Evolutionary conservation across 2,329 filamentous ascomycete species (phyloP), one percentile per base, ranked within the genome.

Genomic region (Sporothrix mexicana): DNA sequence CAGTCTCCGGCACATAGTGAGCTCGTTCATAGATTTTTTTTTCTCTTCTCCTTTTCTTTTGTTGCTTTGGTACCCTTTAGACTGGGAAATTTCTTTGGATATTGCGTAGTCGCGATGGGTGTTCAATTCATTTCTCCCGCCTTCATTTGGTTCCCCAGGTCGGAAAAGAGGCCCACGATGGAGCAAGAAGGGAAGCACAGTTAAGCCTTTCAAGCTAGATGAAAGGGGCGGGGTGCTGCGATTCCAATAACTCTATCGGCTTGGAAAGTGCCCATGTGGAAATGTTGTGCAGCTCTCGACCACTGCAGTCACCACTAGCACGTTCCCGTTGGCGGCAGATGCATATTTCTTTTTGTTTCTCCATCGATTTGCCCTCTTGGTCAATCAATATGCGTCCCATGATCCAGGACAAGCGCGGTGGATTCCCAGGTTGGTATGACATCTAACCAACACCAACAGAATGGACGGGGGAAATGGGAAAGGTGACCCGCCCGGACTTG

Each of bases 311-410:
- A 12, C 20, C 30, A 47, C 61, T 25, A 51, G 53, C 25, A 53
- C 20, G 13, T 23, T 68, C 4, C 45, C 43, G 66, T 68, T 53
- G 66, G 66, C 47, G 47, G 66, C 47, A 68, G 47, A 53, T 68
- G 66, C 15, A 20, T n/a, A 20, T 3, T 20, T 23, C 5, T 20
- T 23, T 53, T 17, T 53, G 45, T 23, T 17, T 53, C 43, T 20
- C n/a, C 23, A 3, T 45, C n/a, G 59, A 64, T 23, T 23, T 20
- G 2, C n/a, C 17, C 36, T 23, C 36, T 41, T 45, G n/a, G 59
- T 64, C 59, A 64, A 64, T 45, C 59, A 45, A 45, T 13, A 45
- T 13, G 17, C 8, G 59, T 45, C 41, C 59, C 59, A 64, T 23
- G n/a, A 15, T 45, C 59, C 59, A 45, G 59, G 36, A 20, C 59